These are phyloP conservation scores for Alternaria hordeiaustralica DNA, from an alignment of 2,329 filamentous ascomycete genomes.

Conservation along the genomic window DNA sequence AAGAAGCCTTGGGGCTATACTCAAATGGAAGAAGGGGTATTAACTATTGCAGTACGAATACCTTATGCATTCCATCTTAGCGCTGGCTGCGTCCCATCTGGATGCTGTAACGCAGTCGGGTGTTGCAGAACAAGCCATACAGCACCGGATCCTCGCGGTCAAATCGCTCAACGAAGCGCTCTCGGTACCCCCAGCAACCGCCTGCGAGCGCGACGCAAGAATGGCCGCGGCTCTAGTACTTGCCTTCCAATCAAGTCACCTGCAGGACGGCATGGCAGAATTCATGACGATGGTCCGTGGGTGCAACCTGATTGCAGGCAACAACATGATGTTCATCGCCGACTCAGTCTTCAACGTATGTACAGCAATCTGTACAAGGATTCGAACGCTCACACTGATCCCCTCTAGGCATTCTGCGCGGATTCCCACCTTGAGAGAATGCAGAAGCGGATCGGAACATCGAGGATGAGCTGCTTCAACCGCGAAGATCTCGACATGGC, in stretches of 20 bases:
- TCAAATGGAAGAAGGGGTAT: too few species aligned
- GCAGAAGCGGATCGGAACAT: conserved; percentile 31
- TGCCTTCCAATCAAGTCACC: conserved; percentile 48
- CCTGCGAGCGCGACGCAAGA: conserved; percentile 45
- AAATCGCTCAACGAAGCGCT: conserved; percentile 52
- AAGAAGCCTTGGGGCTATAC: too few species aligned
- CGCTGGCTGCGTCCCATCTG: conserved; percentile 71
- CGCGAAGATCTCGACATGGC: conserved; percentile 41
- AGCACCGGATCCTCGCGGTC: conserved; percentile 70
- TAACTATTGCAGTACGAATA: conserved; percentile 63
- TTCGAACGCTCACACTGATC: background rate
- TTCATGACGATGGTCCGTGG: conserved; percentile 49
- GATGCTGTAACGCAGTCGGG: conserved; percentile 57
- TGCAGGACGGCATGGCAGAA: conserved; percentile 46
- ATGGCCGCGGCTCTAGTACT: conserved; percentile 48
- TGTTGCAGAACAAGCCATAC: conserved; percentile 65
- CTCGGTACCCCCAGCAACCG: conserved; percentile 40
- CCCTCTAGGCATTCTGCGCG: conserved; percentile 34
- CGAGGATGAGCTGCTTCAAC: conserved; percentile 25
- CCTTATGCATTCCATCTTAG: conserved; percentile 74
- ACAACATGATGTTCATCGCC: conserved; percentile 24
- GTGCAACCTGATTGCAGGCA: conserved; percentile 44
- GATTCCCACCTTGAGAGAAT: conserved; percentile 44
- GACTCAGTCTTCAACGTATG: conserved; percentile 42
- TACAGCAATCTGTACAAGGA: background rate